phyloP scores from a whole-genome alignment of 2,329 filamentous ascomycete species.

The Scedosporium dehoogii region DNA sequence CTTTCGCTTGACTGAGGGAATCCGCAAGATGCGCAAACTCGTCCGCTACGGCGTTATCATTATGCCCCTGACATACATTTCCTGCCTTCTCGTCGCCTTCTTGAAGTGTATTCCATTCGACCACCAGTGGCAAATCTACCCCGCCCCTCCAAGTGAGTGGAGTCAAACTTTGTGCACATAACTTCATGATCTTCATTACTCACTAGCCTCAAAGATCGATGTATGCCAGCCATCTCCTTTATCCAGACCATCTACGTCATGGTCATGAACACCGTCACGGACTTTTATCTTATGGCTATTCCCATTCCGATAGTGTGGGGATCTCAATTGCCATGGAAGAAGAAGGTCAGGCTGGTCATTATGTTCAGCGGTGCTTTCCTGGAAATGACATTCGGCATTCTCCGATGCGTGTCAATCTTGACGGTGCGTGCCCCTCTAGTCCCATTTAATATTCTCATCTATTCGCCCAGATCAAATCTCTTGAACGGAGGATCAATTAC shows the following conservation, averaged over 20 bases:
- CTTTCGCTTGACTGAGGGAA: slow-evolving; percentile 30
- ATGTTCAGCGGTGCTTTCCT: slow-evolving; percentile 47
- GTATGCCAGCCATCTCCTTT: slow-evolving; percentile 26
- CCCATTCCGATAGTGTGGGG: slow-evolving; percentile 41
- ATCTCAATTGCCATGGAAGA: slow-evolving; percentile 34
- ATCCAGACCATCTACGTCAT: slow-evolving; percentile 27
- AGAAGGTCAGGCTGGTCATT: slow-evolving; percentile 41
- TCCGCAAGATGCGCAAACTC: neutral
- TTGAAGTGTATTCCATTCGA: slow-evolving; percentile 24
- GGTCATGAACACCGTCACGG: slow-evolving; percentile 28
- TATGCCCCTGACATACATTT: slow-evolving; percentile 22
- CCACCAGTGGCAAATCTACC: slow-evolving; percentile 31
- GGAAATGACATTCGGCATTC: slow-evolving; percentile 42
- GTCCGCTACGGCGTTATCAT: slow-evolving; percentile 19
- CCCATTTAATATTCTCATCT: neutral
- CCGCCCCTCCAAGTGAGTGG: slow-evolving; percentile 27
- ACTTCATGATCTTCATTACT: slow-evolving; percentile 19
- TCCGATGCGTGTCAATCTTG: slow-evolving; percentile 42
- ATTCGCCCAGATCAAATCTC: too few relatives aligned
- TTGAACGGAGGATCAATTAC: neutral
- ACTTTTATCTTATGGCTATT: slow-evolving; percentile 29
- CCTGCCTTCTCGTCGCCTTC: slow-evolving; percentile 21
- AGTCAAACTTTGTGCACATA: slow-evolving; percentile 4
- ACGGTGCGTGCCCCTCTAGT: too few relatives aligned
- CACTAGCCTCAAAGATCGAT: slow-evolving; percentile 28